These are phyloP conservation scores for Trametes gibbosa DNA, from an alignment of 768 basidiomycete species.

Conservation along the genomic window DNA sequence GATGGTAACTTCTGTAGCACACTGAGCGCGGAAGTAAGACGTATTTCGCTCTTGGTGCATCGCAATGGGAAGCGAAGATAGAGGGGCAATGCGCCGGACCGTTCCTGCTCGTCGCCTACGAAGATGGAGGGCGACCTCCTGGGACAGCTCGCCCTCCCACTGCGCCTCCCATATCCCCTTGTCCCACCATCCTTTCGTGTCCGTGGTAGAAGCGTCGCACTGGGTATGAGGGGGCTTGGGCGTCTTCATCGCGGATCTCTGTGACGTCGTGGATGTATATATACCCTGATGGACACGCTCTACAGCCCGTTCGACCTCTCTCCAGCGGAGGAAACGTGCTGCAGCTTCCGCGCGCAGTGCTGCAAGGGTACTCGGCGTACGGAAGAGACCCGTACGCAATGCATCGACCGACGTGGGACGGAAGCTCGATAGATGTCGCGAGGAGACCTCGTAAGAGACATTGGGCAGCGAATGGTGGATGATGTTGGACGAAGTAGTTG, in stretches of 20 bases:
- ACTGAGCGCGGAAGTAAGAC: slow-evolving; percentile 1
- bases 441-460: slow-evolving; percentile 9
- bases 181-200: slow-evolving; percentile 40
- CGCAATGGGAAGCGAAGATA: slow-evolving; percentile 1
- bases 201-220: neutral
- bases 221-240: slow-evolving; percentile 12
- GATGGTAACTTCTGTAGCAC: slow-evolving; percentile 9
- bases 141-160: slow-evolving; percentile 59
- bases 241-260: neutral
- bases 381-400: slow-evolving; percentile 60
- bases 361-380: slow-evolving; percentile 57
- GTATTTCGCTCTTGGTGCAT: neutral
- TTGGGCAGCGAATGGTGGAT: neutral
- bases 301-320: slow-evolving; percentile 62
- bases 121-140: slow-evolving; percentile 53
- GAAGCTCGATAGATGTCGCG: slow-evolving; percentile 45
- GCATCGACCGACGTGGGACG: slow-evolving; percentile 48
- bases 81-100: slow-evolving; percentile 2
- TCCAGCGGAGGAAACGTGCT: slow-evolving; percentile 70
- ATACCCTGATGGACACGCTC: slow-evolving; percentile 37
- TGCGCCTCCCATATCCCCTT: slow-evolving; percentile 67
- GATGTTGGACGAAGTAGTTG: slow-evolving; percentile 21
- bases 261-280: neutral
- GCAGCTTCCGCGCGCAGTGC: slow-evolving; percentile 60
- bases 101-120: slow-evolving; percentile 36